Percentiles rank a stretch among this genome's conserved stretches.
Conservation (phyloP, 495 filamentous ascomycete species). For the Hypomontagnella monticulosa region DNA sequence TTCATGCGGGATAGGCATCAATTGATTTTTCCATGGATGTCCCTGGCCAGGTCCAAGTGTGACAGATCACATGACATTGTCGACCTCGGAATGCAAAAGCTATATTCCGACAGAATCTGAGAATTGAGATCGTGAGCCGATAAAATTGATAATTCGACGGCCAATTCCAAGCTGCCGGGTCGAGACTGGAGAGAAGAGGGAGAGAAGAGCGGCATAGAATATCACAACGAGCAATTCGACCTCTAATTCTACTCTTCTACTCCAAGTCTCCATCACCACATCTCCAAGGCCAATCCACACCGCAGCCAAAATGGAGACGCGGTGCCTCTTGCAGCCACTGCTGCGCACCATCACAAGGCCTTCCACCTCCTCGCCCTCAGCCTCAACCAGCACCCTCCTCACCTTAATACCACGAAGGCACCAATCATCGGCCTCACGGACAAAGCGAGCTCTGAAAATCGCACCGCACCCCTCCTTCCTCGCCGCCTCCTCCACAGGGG, state of each 20-base stretch:
- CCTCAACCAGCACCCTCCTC: slow-evolving; percentile 48
- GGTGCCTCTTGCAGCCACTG: slow-evolving; percentile 41
- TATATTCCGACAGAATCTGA: slow-evolving; percentile 32
- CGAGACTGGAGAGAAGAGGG: slow-evolving; percentile 1
- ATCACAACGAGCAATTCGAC: background rate
- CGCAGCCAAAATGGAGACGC: slow-evolving; percentile 41
- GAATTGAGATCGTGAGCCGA: background rate
- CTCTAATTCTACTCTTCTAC: background rate
- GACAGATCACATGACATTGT: no score
- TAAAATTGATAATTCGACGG: slow-evolving; percentile 11
- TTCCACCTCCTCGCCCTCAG: slow-evolving; percentile 59
- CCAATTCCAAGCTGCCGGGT: slow-evolving; percentile 1
- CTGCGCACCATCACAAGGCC: slow-evolving; percentile 35
- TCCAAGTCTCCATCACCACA: background rate
- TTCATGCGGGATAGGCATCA: no score
- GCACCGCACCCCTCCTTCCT: slow-evolving; percentile 78
- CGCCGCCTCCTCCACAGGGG: slow-evolving; percentile 39
- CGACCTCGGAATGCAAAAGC: slow-evolving; percentile 20
- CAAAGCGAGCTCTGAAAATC: slow-evolving; percentile 75
- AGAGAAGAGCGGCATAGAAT: slow-evolving; percentile 7
- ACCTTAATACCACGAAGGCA: slow-evolving; percentile 66
- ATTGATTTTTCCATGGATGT: no score
- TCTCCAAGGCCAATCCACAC: background rate
- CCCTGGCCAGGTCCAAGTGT: no score
- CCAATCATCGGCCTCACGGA: slow-evolving; percentile 75